phyloP scores from a whole-genome alignment of 1,284 basidiomycete species.

The Pulveroboletus sp. region DNA sequence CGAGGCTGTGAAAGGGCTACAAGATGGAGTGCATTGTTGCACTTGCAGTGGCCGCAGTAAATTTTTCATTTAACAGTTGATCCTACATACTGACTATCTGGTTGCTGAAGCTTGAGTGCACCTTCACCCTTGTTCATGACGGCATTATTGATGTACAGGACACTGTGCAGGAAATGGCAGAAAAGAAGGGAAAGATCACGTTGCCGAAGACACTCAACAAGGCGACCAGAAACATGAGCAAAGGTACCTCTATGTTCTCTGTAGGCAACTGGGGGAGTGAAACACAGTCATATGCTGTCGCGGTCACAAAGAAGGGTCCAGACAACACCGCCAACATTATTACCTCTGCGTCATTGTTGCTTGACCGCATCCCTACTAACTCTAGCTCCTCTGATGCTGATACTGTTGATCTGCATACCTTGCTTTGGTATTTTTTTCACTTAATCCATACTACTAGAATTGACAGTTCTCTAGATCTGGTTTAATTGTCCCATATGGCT shows the following conservation, averaged over 20 bases:
- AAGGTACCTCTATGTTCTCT: not conserved
- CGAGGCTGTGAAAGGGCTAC: constrained; percentile 3
- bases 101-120: not conserved
- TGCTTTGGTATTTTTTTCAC: no score
- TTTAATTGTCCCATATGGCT: no score
- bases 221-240: not conserved
- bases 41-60: constrained; percentile 4
- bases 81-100: not conserved
- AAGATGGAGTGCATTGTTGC: constrained; percentile 3
- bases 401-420: no score
- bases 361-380: no score
- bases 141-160: not conserved
- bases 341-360: no score
- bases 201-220: not conserved
- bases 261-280: not conserved
- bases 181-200: not conserved
- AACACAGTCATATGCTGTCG: not conserved
- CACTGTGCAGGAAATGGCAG: not conserved
- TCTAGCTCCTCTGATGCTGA: no score
- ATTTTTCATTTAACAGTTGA: not conserved
- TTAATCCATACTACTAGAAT: no score
- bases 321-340: not conserved
- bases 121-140: not conserved
- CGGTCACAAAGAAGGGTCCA: not conserved
- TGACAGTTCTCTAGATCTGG: no score